Conservation (phyloP, 352 stramenopile species). For the Phytophthora macrochlamydospora region DNA sequence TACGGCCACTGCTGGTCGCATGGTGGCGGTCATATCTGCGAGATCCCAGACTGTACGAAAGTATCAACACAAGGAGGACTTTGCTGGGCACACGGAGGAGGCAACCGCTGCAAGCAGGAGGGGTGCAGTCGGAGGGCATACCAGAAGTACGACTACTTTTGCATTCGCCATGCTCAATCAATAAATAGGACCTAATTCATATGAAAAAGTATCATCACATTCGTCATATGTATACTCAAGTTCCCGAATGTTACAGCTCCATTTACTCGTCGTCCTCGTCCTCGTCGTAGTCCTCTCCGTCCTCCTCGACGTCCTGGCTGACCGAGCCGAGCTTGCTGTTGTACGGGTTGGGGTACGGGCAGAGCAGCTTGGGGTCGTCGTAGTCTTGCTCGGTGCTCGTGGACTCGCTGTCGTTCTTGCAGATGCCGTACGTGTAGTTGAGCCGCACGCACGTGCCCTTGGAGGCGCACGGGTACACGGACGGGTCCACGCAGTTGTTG, state of each 20-base stretch:
- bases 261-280: conserved; percentile 17
- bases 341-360: conserved; percentile 50
- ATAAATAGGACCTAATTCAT: too few species aligned
- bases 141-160: conserved; percentile 68
- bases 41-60: conserved; percentile 57
- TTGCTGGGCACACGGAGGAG: conserved; percentile 72
- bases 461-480: conserved; percentile 54
- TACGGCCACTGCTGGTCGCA: conserved; percentile 79
- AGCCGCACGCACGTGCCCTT: conserved; percentile 54
- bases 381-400: conserved; percentile 23
- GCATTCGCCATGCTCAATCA: conserved; percentile 37
- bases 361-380: conserved; percentile 40
- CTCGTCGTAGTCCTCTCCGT: conserved; percentile 7
- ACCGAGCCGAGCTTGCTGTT: conserved; percentile 34
- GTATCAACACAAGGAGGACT: conserved; percentile 65
- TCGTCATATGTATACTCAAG: too few species aligned
- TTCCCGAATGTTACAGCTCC: too few species aligned
- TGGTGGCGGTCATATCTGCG: conserved; percentile 64
- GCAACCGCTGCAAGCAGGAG: conserved; percentile 58
- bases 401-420: conserved; percentile 29
- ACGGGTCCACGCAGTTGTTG: conserved; percentile 56
- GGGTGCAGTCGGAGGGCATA: conserved; percentile 64
- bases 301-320: conserved; percentile 10
- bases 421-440: conserved; percentile 60
- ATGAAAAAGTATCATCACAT: too few species aligned